These are phyloP conservation scores for Penicillium maclennaniae DNA, from an alignment of 495 filamentous ascomycete genomes.

Conservation along the genomic window DNA sequence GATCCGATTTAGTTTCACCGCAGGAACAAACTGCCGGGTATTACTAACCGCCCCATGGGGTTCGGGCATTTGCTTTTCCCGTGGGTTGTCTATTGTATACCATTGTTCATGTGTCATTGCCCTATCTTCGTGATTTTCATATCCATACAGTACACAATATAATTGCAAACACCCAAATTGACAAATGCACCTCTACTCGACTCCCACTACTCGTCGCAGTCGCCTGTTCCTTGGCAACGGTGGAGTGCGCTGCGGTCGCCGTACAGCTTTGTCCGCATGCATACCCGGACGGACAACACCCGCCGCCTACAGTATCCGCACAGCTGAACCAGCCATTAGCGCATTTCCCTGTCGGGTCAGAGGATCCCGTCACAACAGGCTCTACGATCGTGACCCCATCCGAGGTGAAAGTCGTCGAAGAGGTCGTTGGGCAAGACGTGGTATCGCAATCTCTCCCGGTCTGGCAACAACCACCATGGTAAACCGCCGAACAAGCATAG, in stretches of 20 bases:
- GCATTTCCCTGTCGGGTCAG: constrained; percentile 47
- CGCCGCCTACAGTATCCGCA: constrained; percentile 59
- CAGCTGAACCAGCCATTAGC: constrained; percentile 78
- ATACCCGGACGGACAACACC: constrained; percentile 76
- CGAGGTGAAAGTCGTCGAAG: constrained; percentile 57
- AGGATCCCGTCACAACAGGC: constrained; percentile 42
- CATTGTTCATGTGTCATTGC: too few species aligned
- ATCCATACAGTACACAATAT: not conserved
- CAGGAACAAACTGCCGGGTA: constrained; percentile 12
- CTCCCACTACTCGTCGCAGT: constrained; percentile 4
- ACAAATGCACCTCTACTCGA: not conserved
- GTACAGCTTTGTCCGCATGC: constrained; percentile 71
- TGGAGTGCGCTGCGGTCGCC: constrained; percentile 47
- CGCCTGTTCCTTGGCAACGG: constrained; percentile 55
- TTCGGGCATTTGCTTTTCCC: not conserved
- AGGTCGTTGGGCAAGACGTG: constrained; percentile 60
- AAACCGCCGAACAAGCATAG: constrained; percentile 65
- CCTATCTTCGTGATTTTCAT: not conserved
- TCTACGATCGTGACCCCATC: constrained; percentile 66
- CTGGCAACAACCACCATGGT: constrained; percentile 73
- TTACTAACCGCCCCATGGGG: constrained; percentile 13
- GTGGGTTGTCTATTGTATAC: not conserved
- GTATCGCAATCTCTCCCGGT: constrained; percentile 78
- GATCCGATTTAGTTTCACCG: constrained; percentile 9
- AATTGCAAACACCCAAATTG: not conserved